Base-by-base conservation (phyloP, 176 grass and related monocot species). In the Miscanthus lutarioriparius region DNA sequence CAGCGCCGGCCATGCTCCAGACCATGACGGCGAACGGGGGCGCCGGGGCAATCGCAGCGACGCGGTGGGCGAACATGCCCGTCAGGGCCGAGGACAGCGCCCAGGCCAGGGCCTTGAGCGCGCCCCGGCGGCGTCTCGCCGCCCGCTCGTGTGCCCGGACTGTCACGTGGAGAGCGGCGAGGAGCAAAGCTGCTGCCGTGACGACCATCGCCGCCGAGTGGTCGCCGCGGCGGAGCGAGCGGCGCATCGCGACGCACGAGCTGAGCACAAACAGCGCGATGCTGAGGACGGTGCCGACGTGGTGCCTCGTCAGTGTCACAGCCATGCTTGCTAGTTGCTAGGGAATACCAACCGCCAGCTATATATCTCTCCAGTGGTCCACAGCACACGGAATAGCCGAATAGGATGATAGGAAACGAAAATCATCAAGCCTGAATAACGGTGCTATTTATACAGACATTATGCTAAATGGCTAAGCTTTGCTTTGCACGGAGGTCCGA, bases 31-130 rank as follows among this genome's bases (percentile, higher is more conserved):
- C 78, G 14, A 89, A 11, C 12, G 54, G 2, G 3, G 44, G 3
- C 0, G 14, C 23, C 68, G 82, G 78, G 73, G 48, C 5, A 16
- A 51, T 19, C 13, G 13, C 0, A 13, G 44, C 44, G 44, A 15
- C 48, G 48, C 48, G 83, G 54, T 82, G 88, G 1, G 90, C 39
- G 77, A 89, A 83, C 82, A 85, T 73, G 10, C 45, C 15, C 0
- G 72, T 83, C 12, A 92, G 78, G 20, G 35, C 11, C 35, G 90
- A 37, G 10, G 72, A 80, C 56, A 80, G 65, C 26, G 76, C 17
- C 90, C 90, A 89, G 5, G 82, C 53, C 25, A 37, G 67, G 12
- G 73, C 78, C 84, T 64, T 88, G 10, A 92, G 41, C 77, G 37
- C 74, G 3, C 53, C 27, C 35, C 26, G 61, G 4, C 70, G 72